Evolutionary conservation across 352 stramenopile genomes (phyloP).

Genomic region (Phytophthora meadii): DNA sequence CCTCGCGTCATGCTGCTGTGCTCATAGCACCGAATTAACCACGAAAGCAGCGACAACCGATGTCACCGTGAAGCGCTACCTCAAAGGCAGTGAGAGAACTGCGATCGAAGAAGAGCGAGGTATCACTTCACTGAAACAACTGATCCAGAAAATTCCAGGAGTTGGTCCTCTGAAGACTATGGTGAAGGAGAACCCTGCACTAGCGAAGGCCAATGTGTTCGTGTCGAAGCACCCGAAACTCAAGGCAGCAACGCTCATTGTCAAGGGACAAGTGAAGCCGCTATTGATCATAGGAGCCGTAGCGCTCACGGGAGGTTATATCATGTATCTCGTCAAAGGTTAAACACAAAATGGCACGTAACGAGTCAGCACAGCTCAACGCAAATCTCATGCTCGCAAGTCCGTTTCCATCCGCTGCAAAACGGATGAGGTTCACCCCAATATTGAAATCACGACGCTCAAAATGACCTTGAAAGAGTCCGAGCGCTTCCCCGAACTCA

Average conservation of each 20-base stretch:
- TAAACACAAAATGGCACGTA: too few relatives aligned
- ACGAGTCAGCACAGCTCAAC: too few relatives aligned
- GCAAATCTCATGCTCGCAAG: too few relatives aligned
- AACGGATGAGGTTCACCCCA: background rate
- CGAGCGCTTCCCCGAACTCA: conserved; percentile 6
- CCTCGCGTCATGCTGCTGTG: conserved; percentile 12
- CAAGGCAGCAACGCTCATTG: conserved; percentile 1
- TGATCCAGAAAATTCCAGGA: conserved; percentile 9
- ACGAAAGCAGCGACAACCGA: background rate
- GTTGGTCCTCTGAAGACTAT: conserved; percentile 9
- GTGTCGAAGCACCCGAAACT: conserved; percentile 1
- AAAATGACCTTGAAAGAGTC: background rate
- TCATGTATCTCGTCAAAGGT: conserved; percentile 24
- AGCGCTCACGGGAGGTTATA: conserved; percentile 17
- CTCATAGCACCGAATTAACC: background rate
- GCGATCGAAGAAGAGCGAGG: conserved; percentile 18
- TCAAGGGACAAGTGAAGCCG: conserved; percentile 19
- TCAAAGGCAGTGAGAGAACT: conserved; percentile 7
- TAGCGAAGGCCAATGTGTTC: conserved; percentile 9
- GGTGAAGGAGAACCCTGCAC: background rate
- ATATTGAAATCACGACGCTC: background rate
- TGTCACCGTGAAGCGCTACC: background rate
- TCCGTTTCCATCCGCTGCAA: conserved; percentile 11
- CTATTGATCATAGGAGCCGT: conserved; percentile 22
- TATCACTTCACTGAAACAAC: conserved; percentile 3